Base-by-base conservation (phyloP, 2,329 filamentous ascomycete genomes). In the Diplodia seriata region DNA sequence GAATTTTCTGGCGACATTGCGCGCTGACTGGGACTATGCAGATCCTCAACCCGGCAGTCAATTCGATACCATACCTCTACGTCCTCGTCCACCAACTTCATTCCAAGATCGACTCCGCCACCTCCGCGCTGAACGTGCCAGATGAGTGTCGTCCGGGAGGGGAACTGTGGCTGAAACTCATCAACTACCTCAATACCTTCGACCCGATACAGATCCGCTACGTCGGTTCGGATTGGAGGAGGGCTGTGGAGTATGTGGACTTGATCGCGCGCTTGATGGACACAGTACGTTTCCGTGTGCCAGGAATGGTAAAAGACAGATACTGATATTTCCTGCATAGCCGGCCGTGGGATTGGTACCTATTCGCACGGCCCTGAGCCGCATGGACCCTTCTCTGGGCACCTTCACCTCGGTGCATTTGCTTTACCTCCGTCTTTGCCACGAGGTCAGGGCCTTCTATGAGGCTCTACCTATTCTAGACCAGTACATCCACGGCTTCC, bases 391-490 rank as follows among this genome's bases (percentile, higher is more conserved):
- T 1, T 84, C 85, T 14, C 87, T 85, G 33, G 85, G 85, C 61
- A 86, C 90, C 63, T 87, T 93, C 72, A 93, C 90, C 4, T 85
- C 85, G 4, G 83, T 83, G 33, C 90, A 93, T 72, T 76, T 90
- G 47, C 74, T 79, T 15, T 81, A 92, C 38, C 82, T 85, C 36
- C 85, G 83, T 51, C 76, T 89, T 12, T 90, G 90, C 54, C 73
- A 86, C 59, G 81, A 85, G 64, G 83, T 84, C 38, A 79, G 85
- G 71, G 79, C 79, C 49, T 85, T 87, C 68, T 81, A 83, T 15
- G 82, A 84, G 29, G 87, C 85, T 2, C 79, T 90, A 5, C 84
- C 84, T 3, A 82, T 92, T 11, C 80, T 93, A 33, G 85, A 91
- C 72, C 87, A 86, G 69, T 83, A 86, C 65, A 88, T 92, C 68